Percentiles rank a stretch among this genome's conserved stretches.
Conservation (phyloP, 2,329 filamentous ascomycete genomes). For the Fusarium sp. region DNA sequence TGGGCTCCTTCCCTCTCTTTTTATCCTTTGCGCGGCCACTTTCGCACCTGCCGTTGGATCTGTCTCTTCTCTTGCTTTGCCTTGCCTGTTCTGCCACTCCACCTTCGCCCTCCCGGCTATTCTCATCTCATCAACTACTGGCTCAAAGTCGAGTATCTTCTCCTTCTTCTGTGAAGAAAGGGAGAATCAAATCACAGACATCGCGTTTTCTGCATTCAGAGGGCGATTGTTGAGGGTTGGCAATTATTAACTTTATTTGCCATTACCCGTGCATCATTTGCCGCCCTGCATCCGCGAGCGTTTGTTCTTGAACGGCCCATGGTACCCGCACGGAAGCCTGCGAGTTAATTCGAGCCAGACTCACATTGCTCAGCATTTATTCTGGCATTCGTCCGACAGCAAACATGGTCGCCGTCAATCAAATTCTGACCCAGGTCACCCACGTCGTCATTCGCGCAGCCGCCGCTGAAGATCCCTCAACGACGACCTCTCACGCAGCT, state of each 20-base stretch:
- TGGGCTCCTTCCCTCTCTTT: slow-evolving; percentile 38
- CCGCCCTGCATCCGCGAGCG: slow-evolving; percentile 34
- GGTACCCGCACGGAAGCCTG: slow-evolving; percentile 45
- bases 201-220: slow-evolving; percentile 2
- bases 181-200: neutral
- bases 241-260: slow-evolving; percentile 30
- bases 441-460: slow-evolving; percentile 44
- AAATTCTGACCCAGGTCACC: slow-evolving; percentile 45
- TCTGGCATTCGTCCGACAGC: slow-evolving; percentile 26
- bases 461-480: slow-evolving; percentile 33
- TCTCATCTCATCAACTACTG: slow-evolving; percentile 39
- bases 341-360: slow-evolving; percentile 46
- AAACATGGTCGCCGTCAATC: slow-evolving; percentile 45
- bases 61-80: slow-evolving; percentile 28
- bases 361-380: slow-evolving; percentile 34
- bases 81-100: slow-evolving; percentile 39
- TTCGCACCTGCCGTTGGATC: slow-evolving; percentile 35
- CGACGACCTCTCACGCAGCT: slow-evolving; percentile 38
- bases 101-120: slow-evolving; percentile 40
- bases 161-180: slow-evolving; percentile 21
- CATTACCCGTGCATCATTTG: slow-evolving; percentile 35
- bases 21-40: slow-evolving; percentile 39
- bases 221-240: slow-evolving; percentile 28
- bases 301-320: slow-evolving; percentile 42
- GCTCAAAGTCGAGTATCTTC: slow-evolving; percentile 28